Conservation (phyloP, 2,329 filamentous ascomycete species). For the Dissoconium aciculare region DNA sequence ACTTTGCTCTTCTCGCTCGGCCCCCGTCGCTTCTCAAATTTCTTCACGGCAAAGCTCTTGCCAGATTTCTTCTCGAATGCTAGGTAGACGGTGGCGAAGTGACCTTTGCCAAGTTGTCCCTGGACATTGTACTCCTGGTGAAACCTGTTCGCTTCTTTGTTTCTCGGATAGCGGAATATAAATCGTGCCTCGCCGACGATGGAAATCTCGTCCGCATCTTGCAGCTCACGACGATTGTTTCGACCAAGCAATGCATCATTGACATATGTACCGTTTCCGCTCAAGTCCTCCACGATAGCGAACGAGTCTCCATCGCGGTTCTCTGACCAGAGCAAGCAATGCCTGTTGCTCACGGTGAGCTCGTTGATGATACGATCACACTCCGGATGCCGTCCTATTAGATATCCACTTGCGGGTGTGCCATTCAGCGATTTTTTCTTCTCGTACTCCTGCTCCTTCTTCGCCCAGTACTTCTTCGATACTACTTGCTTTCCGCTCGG, state of each 20-base stretch:
- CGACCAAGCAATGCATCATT: slow-evolving; percentile 83
- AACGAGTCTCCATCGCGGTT: slow-evolving; percentile 42
- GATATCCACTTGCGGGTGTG: slow-evolving; percentile 62
- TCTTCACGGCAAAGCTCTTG: slow-evolving; percentile 77
- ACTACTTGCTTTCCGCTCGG: slow-evolving; percentile 32
- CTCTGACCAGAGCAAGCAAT: slow-evolving; percentile 54
- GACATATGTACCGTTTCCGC: slow-evolving; percentile 90
- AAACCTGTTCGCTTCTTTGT: slow-evolving; percentile 60
- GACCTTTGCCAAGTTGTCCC: slow-evolving; percentile 80
- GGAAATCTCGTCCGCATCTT: slow-evolving; percentile 81
- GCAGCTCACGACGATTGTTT: slow-evolving; percentile 76
- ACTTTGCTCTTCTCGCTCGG: slow-evolving; percentile 69
- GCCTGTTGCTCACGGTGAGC: slow-evolving; percentile 73
- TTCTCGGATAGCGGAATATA: slow-evolving; percentile 78
- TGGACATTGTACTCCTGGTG: slow-evolving; percentile 71
- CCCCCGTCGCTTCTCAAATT: slow-evolving; percentile 76
- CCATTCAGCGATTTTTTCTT: slow-evolving; percentile 34
- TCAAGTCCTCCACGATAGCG: slow-evolving; percentile 81
- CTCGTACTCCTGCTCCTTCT: slow-evolving; percentile 49
- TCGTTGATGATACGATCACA: slow-evolving; percentile 60
- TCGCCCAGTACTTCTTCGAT: slow-evolving; percentile 39
- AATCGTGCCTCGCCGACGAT: slow-evolving; percentile 75
- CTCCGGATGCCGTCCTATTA: slow-evolving; percentile 85
- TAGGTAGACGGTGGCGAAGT: slow-evolving; percentile 86
- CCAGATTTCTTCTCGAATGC: slow-evolving; percentile 78